Conservation (phyloP, 208 protist genomes). For the Crithidia thermophila region DNA sequence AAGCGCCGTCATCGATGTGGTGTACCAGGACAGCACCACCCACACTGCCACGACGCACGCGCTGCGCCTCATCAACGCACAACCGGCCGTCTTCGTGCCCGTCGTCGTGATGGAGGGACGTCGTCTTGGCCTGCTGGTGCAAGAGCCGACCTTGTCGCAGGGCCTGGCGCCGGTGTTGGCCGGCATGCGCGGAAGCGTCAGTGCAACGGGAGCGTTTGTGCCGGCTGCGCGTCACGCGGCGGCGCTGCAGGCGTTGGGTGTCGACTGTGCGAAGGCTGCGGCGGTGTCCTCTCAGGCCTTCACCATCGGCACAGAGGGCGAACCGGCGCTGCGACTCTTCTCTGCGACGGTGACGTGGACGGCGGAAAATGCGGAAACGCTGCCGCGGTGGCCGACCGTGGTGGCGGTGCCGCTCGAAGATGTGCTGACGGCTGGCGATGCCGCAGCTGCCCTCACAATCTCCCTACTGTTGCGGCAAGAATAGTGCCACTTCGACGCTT, state of each 20-base stretch:
- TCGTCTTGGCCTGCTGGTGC: slow-evolving; percentile 47
- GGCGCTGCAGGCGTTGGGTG: slow-evolving; percentile 33
- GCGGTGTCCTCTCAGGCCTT: slow-evolving; percentile 28
- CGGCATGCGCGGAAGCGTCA: slow-evolving; percentile 47
- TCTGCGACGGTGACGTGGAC: slow-evolving; percentile 30
- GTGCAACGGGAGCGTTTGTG: slow-evolving; percentile 28
- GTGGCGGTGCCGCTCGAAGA: slow-evolving; percentile 52
- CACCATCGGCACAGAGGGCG: slow-evolving; percentile 72
- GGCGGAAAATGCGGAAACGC: slow-evolving; percentile 17
- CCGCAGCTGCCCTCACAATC: slow-evolving; percentile 55
- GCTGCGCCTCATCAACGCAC: slow-evolving; percentile 40
- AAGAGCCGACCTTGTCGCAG: slow-evolving; percentile 39
- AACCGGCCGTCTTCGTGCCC: slow-evolving; percentile 55
- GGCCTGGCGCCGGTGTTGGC: slow-evolving; percentile 37
- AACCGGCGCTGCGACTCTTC: slow-evolving; percentile 45
- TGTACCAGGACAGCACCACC: slow-evolving; percentile 39
- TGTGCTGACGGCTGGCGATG: slow-evolving; percentile 42
- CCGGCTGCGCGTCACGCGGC: slow-evolving; percentile 24
- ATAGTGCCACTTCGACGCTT: background rate
- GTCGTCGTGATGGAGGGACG: slow-evolving; percentile 34
- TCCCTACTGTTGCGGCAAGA: slow-evolving; percentile 26
- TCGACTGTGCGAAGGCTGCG: slow-evolving; percentile 26
- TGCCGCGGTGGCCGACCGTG: slow-evolving; percentile 19
- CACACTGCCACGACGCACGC: slow-evolving; percentile 29
- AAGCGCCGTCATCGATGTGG: slow-evolving; percentile 57